A percentile compares a stretch with the other conserved stretches of the same genome.
phyloP scores from a whole-genome alignment of 2,329 filamentous ascomycete species.

The Lachnellula cervina region DNA sequence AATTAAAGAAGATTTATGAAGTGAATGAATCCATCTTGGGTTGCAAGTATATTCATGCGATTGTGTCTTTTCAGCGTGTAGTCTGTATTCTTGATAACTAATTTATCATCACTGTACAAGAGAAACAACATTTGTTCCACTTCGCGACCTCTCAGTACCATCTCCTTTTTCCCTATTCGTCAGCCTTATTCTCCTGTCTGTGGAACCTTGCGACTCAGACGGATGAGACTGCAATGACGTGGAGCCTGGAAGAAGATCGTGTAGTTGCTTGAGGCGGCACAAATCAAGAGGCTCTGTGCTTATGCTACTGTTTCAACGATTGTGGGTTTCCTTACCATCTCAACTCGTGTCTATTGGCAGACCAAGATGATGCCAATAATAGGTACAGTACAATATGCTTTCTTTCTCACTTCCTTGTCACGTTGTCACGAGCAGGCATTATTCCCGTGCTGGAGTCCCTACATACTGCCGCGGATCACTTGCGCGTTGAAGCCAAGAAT shows the following conservation, averaged over 20 bases:
- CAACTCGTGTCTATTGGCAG: constrained; percentile 1
- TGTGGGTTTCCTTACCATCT: background rate
- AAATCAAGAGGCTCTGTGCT: constrained; percentile 7
- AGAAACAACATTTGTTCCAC: background rate
- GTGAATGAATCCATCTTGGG: too few species aligned
- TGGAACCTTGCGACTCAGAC: background rate
- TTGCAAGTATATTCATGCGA: too few species aligned
- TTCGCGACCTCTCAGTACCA: background rate
- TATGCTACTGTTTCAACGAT: constrained; percentile 14
- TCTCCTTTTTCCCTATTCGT: constrained; percentile 1
- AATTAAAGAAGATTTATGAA: too few species aligned
- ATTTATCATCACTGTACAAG: background rate
- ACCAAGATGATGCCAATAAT: constrained; percentile 3
- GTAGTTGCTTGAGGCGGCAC: background rate
- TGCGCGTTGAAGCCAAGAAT: constrained; percentile 14
- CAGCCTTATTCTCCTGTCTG: constrained; percentile 1
- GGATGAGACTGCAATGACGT: background rate
- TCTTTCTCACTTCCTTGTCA: constrained; percentile 3
- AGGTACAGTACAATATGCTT: background rate
- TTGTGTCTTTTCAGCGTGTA: background rate
- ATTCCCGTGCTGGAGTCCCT: constrained; percentile 1
- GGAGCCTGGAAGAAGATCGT: background rate
- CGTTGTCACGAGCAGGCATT: constrained; percentile 12
- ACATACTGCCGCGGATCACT: constrained; percentile 19
- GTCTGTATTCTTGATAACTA: background rate